phyloP scores from a whole-genome alignment of 163 green algal species.

The Scenedesmus sp. region DNA sequence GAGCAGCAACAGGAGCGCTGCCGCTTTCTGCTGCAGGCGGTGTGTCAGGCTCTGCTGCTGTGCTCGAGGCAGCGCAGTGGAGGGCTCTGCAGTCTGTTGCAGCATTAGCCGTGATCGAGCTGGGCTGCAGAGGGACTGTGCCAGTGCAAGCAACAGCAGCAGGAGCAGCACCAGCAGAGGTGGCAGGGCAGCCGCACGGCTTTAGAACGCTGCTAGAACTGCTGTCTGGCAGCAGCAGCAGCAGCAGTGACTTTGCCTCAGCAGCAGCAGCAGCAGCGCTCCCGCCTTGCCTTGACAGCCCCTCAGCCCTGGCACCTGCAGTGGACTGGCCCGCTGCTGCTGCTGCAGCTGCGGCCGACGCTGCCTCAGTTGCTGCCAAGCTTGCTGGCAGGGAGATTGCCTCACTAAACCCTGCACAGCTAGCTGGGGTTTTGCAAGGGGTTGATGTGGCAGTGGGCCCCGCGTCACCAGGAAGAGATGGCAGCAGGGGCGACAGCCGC shows the following conservation, averaged over 20 bases:
- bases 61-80: neutral
- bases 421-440: neutral
- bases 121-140: neutral
- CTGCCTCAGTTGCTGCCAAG: neutral
- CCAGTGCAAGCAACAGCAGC: neutral
- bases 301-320: neutral
- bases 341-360: neutral
- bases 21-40: too few species aligned
- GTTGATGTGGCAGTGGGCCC: neutral
- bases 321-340: neutral
- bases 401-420: neutral
- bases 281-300: neutral
- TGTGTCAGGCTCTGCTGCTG: neutral
- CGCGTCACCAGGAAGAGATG: neutral
- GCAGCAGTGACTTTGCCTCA: neutral
- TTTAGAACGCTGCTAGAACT: neutral
- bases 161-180: neutral
- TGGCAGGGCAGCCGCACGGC: neutral
- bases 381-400: neutral
- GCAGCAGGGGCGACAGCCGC: neutral
- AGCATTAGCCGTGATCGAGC: neutral
- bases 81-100: neutral
- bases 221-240: constrained; percentile 1
- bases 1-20: neutral
- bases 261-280: neutral